A percentile compares a stretch with the other conserved stretches of the same genome.
These are phyloP conservation scores for Tylopilus felleus DNA, from an alignment of 768 basidiomycete genomes.

Conservation along the genomic window DNA sequence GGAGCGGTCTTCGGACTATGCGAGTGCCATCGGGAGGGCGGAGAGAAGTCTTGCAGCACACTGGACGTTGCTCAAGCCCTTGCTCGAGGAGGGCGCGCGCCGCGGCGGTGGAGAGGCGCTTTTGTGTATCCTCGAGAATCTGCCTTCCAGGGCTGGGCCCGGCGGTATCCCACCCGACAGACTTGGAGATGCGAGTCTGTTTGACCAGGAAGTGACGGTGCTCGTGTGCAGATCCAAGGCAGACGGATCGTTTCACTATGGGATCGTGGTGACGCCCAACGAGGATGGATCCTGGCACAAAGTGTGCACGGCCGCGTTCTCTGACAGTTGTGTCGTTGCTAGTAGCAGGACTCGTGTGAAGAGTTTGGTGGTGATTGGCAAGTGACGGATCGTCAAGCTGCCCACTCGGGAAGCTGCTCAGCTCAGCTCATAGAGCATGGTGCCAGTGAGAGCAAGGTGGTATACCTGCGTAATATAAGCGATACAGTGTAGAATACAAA, in stretches of 20 bases:
- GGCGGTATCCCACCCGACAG: background rate
- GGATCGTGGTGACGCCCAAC: background rate
- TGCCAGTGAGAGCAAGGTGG: too few relatives aligned
- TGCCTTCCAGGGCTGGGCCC: background rate
- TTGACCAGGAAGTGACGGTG: background rate
- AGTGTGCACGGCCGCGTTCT: constrained; percentile 11
- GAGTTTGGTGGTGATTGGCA: constrained; percentile 3
- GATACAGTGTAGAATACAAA: too few relatives aligned
- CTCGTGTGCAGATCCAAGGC: constrained; percentile 6
- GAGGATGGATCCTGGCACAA: background rate
- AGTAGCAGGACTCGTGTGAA: background rate
- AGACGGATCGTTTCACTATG: constrained; percentile 2
- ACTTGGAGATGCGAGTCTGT: constrained; percentile 7
- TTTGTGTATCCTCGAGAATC: background rate
- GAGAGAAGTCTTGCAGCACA: constrained; percentile 4
- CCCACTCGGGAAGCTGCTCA: too few relatives aligned
- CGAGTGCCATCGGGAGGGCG: background rate
- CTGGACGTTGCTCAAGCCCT: background rate
- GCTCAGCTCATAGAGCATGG: too few relatives aligned
- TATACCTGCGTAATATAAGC: too few relatives aligned
- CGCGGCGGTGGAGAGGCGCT: background rate
- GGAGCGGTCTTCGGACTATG: background rate
- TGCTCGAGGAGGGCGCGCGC: background rate
- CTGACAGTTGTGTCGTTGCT: background rate
- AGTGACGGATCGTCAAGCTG: too few relatives aligned